phyloP scores from a whole-genome alignment of 257 asterid genomes.

The Mitragyna speciosa region DNA sequence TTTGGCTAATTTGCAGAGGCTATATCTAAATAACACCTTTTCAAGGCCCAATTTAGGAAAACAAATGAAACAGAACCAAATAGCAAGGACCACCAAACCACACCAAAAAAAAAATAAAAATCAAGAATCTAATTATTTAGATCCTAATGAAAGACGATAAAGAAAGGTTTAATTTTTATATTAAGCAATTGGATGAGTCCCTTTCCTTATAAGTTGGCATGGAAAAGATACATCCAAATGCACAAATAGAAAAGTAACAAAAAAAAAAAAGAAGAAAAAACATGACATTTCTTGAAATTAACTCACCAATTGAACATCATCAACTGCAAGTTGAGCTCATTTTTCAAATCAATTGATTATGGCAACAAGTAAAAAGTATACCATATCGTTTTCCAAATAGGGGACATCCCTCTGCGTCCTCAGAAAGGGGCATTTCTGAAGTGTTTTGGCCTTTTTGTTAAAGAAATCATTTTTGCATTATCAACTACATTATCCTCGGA shows the following conservation, averaged over 20 bases:
- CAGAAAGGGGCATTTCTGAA: no score
- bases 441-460: no score
- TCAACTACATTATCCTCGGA: background rate
- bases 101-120: no score
- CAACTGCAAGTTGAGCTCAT: no score
- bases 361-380: background rate
- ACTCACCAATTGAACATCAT: no score
- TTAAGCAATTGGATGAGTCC: background rate
- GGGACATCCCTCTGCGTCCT: background rate
- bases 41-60: no score
- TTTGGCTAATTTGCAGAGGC: no score
- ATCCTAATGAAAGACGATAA: background rate
- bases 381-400: background rate
- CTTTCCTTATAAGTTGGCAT: background rate
- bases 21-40: no score
- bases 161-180: background rate
- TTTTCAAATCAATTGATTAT: background rate
- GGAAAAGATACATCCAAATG: background rate
- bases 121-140: background rate
- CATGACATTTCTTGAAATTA: no score
- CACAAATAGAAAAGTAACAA: no score
- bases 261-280: no score
- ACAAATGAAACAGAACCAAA: background rate
- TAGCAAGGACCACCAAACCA: background rate
- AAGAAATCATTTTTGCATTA: background rate